Percentiles rank a stretch among this genome's conserved stretches.
Evolutionary conservation across 305 asterid species (phyloP).

Genomic region (Solanum hybrid): DNA sequence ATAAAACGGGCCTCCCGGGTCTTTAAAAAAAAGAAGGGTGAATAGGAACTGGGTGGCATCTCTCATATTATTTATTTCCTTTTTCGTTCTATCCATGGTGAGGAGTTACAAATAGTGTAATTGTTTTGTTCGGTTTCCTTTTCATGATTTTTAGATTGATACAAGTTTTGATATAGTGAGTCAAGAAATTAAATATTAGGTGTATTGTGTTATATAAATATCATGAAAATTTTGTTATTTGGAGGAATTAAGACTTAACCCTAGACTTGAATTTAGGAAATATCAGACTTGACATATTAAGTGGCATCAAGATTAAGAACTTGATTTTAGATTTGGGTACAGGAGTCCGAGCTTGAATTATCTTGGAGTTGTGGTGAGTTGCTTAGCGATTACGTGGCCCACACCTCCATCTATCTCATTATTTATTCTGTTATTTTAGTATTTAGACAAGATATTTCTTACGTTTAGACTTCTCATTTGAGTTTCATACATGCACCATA

Average conservation of each 20-base stretch:
- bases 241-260: background rate
- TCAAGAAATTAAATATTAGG: background rate
- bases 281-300: background rate
- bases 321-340: background rate
- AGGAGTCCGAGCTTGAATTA: background rate
- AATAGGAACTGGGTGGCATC: background rate
- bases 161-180: background rate
- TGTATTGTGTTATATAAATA: background rate
- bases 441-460: background rate
- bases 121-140: background rate
- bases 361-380: background rate
- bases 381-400: background rate
- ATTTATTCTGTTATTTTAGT: background rate
- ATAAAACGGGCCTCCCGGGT: too few relatives aligned
- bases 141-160: background rate
- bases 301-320: background rate
- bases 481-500: background rate
- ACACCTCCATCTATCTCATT: background rate
- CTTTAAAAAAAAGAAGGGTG: background rate
- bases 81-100: background rate
- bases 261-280: background rate
- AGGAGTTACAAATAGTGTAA: background rate
- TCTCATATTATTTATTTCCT: background rate
- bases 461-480: background rate
- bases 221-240: background rate